Evolutionary conservation across 2,329 filamentous ascomycete species (phyloP), one percentile per base, ranked within the genome.

Genomic region (Claviceps capensis): DNA sequence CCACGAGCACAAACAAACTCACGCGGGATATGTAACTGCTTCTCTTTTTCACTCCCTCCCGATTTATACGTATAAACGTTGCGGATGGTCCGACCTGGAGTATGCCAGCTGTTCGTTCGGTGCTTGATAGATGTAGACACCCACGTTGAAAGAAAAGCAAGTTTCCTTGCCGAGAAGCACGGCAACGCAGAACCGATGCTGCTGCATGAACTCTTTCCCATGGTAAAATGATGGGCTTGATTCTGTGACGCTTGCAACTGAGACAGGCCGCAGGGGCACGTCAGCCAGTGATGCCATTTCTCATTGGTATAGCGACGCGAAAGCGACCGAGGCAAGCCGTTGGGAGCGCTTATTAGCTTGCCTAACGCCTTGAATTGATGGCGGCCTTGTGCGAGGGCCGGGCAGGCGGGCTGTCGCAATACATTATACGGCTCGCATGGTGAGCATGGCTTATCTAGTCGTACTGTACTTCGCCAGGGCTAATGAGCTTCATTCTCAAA

Each of bases 201-300:
- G 22, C 14, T 34, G 37, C 47, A 49, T 19, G 14, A 19, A 19
- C 47, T 30, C 2, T 42, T 16, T 34, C 17, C n/a, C 7, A 30
- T 41, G 47, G 19, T 19, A 16, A 14, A 7, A 7, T 14, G 5
- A 13, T n/a, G 34, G 26, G 9, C 37, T 49, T 49, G 23, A 30
- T 34, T 30, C 30, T 44, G 48, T 41, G 48, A 23, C 40, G 48
- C 17, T 37, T 37, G 17, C 48, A 50, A 50, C 48, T 50, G 48
- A 50, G 48, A 50, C 48, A 50, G 40, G 13, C 26, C n/a, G 23
- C 26, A 41, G 23, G 26, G 16, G 37, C n/a, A 48, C 13, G 37
- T 17, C 47, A 48, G 34, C 19, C 36, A 26, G 38, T n/a, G n/a
- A 42, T 14, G 37, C 22, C 4, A 17, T 49, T 30, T 40, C 14